Evolutionary conservation across 2,329 filamentous ascomycete species (phyloP), one percentile per base, ranked within the genome.

Genomic region (Aspergillus persii): DNA sequence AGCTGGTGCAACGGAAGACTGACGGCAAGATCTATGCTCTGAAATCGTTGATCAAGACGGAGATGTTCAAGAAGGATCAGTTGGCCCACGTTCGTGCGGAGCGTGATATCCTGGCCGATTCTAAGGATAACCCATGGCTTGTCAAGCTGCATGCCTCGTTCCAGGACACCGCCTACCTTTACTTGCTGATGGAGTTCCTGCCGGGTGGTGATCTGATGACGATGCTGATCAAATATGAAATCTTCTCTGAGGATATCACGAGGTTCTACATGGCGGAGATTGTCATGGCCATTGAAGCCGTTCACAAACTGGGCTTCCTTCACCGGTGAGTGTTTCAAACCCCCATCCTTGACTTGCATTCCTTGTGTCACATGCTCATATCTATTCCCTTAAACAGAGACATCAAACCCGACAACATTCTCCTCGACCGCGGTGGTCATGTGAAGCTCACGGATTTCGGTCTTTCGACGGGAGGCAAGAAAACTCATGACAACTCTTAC

Each of bases 41-140:
- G 83, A 99, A 99, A 82, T 98, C 94, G 50, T 83, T 99, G 67
- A 92, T 99, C 77, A 99, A 99, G 83, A 92, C 92, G 52, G 95
- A 99, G 78, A 99, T 99, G 95, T 97, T 97, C 82, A 97, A 96
- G 81, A 97, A 96, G 79, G 95, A 99, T 73, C 95, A 99, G 77
- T 82, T 99, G 61, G 95, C 95, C 18, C 95, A 99, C 79, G 95
- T 99, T 61, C 92, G 96, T 64, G 93, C 95, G 55, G 95, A 99
- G 80, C 88, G 95, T 83, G 95, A 99, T 76, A 98, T 99, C 68
- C 82, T 99, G 64, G 95, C 95, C 63, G 96, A 99, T 76, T 96
- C 94, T 39, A 80, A 80, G n/a, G 95, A 99, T 83, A 98, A 95
- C 73, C 94, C 95, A 4, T 99, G 95, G 95, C 91, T 99, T 15